These are phyloP conservation scores for Otatea glauca DNA, from an alignment of 176 grass and related monocot species.

Conservation along the genomic window DNA sequence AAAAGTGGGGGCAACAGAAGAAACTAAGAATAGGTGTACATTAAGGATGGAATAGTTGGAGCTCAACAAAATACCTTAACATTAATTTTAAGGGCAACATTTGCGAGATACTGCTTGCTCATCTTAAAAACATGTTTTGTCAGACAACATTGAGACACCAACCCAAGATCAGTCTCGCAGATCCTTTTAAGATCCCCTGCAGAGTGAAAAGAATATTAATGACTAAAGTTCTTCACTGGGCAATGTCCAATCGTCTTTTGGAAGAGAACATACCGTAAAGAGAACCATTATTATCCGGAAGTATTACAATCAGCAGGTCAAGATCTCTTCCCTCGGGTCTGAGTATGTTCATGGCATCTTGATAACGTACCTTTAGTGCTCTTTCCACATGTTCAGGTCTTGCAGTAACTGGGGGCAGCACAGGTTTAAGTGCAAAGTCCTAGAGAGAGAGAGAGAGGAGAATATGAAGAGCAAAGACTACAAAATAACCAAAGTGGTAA, in stretches of 20 bases:
- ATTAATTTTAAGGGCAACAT: conserved; percentile 96
- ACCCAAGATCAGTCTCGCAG: conserved; percentile 92
- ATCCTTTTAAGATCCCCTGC: conserved; percentile 95
- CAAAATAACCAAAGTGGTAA: not conserved
- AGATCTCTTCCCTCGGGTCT: conserved; percentile 69
- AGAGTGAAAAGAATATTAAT: conserved; percentile 14
- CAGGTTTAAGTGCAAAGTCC: conserved; percentile 82
- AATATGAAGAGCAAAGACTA: not conserved
- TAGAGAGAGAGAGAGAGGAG: conserved; percentile 8
- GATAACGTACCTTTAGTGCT: conserved; percentile 74
- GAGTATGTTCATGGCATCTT: conserved; percentile 74
- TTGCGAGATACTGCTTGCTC: conserved; percentile 95
- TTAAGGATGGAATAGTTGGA: conserved; percentile 23
- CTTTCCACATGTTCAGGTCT: conserved; percentile 84
- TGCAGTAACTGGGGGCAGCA: conserved; percentile 68
- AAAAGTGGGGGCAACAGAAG: conserved; percentile 26
- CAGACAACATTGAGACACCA: conserved; percentile 96
- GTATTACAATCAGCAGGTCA: conserved; percentile 87
- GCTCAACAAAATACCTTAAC: conserved; percentile 66
- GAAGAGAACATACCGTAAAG: conserved; percentile 68
- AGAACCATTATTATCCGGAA: conserved; percentile 87
- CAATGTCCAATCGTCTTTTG: conserved; percentile 1
- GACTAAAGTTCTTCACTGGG: conserved; percentile 18
- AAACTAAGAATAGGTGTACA: not conserved
- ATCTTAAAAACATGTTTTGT: conserved; percentile 96